Percentiles rank a stretch among this genome's conserved stretches.
Conservation (phyloP, 1,284 basidiomycete genomes). For the Tilletia indica region DNA sequence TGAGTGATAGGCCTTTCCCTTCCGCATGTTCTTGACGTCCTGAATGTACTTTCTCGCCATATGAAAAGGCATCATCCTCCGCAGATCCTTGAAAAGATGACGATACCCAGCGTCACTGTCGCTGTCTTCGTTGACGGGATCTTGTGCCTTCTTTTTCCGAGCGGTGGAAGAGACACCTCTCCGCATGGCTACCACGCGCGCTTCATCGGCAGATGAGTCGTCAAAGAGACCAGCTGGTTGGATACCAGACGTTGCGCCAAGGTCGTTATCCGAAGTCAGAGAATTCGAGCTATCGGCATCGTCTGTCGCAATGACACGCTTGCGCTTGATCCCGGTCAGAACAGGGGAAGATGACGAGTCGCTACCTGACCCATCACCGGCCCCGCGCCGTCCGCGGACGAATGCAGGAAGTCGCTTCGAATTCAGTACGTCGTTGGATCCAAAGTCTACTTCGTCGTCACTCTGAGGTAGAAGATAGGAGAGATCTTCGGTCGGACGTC, state of each 20-base stretch:
- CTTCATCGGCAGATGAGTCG: conserved; percentile 10
- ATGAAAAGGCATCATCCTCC: conserved; percentile 51
- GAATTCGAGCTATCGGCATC: background rate
- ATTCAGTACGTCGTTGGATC: too few species aligned
- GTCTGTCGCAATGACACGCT: background rate
- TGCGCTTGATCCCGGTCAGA: background rate
- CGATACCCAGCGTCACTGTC: conserved; percentile 46
- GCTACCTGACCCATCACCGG: background rate
- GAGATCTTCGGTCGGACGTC: background rate
- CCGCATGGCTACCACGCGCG: background rate
- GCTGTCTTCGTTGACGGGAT: conserved; percentile 14
- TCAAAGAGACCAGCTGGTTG: background rate
- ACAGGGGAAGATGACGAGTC: background rate
- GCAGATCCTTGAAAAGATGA: conserved; percentile 45
- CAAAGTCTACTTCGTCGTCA: conserved; percentile 5
- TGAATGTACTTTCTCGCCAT: conserved; percentile 51
- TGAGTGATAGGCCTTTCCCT: conserved; percentile 47
- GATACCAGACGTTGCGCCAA: conserved; percentile 14
- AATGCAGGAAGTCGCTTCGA: background rate
- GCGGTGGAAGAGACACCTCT: background rate
- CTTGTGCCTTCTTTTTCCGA: background rate
- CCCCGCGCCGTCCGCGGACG: background rate
- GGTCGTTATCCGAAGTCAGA: background rate
- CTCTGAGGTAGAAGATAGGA: conserved; percentile 7
- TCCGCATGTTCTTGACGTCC: conserved; percentile 50